Evolutionary conservation across 805 yeast species (phyloP), one percentile per base, ranked within the genome.

Genomic region (Alloascoidea hylecoeti): DNA sequence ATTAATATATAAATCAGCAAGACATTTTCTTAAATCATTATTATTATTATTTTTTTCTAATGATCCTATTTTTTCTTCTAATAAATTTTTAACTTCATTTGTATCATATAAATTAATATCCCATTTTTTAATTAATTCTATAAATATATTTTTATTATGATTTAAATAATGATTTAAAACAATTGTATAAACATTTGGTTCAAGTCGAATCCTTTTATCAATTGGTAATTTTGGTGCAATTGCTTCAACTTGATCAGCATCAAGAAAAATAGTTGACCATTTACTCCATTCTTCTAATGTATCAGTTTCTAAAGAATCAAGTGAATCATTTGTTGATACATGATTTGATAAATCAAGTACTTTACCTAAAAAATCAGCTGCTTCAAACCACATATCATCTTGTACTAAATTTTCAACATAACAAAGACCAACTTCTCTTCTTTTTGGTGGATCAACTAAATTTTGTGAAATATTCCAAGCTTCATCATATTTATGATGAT

Each of bases 401-500:
- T 46, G 45, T 12, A 58, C 38, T 19, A 60, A 46, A 9, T 42
- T 39, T n/a, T 56, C 50, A 13, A 64, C 60, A 52, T 75, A 75
- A 35, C 64, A 63, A 4, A 73, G 48, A 2, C 95, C 96, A 28
- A 74, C 63, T 30, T 64, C 58, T 6, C 78, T 53, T 37, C 89
- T 56, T 42, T 72, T 72, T 3, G 50, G 42, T 6, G 65, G 62
- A 5, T 63, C 55, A 1, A 78, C 60, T 44, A 82, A 59, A 45
- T 68, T 70, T 36, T 65, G 71, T 41, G 92, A 70, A 50, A 84
- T 73, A 33, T 67, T 65, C 94, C 95, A 89, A 0, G 96, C 96
- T 34, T 75, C 75, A 14, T 63, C 56, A 48, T 57, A 82, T 38
- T 61, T 55, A 2, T 66, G 65, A 30, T 61, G 68, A 1, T 72